Percentiles rank a stretch among this genome's conserved stretches.
Evolutionary conservation across 2,329 filamentous ascomycete species (phyloP).

Genomic region (Aspergillus sp.): DNA sequence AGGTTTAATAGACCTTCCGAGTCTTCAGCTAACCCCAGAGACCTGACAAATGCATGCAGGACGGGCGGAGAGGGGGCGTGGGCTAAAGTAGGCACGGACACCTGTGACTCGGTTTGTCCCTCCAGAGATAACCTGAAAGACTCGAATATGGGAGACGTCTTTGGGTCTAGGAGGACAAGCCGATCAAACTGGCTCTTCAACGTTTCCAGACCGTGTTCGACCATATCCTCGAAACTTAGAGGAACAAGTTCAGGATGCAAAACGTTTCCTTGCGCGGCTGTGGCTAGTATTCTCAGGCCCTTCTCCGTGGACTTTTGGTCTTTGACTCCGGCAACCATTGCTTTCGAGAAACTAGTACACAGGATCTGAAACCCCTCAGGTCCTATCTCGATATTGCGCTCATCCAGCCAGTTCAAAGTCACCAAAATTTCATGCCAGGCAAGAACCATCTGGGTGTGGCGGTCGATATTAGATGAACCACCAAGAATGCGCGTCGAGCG

Average conservation of each 20-base stretch:
- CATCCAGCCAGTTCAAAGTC: constrained; percentile 36
- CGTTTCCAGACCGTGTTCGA: constrained; percentile 28
- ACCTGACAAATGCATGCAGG: constrained; percentile 44
- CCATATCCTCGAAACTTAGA: constrained; percentile 29
- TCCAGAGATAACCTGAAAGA: constrained; percentile 15
- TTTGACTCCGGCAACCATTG: constrained; percentile 33
- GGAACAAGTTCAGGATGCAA: constrained; percentile 6
- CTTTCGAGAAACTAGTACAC: constrained; percentile 36
- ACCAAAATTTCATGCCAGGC: constrained; percentile 39
- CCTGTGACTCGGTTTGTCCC: constrained; percentile 11
- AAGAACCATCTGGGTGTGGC: constrained; percentile 32
- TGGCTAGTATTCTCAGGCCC: constrained; percentile 26
- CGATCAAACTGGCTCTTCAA: constrained; percentile 38
- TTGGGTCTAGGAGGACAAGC: constrained; percentile 32
- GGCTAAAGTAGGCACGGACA: constrained; percentile 30
- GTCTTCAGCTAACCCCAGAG: constrained; percentile 42
- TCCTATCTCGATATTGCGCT: constrained; percentile 29
- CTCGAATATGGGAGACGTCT: constrained; percentile 23
- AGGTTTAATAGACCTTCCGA: constrained; percentile 40
- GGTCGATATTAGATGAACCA: constrained; percentile 18
- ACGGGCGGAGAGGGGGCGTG: constrained; percentile 38
- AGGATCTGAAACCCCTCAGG: constrained; percentile 35
- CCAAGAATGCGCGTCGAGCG: constrained; percentile 21
- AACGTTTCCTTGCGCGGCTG: constrained; percentile 11
- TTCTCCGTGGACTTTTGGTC: constrained; percentile 27